Evolutionary conservation across 2,329 filamentous ascomycete genomes (phyloP), one percentile per base, ranked within the genome.

Genomic region (Huntiella omanensis): DNA sequence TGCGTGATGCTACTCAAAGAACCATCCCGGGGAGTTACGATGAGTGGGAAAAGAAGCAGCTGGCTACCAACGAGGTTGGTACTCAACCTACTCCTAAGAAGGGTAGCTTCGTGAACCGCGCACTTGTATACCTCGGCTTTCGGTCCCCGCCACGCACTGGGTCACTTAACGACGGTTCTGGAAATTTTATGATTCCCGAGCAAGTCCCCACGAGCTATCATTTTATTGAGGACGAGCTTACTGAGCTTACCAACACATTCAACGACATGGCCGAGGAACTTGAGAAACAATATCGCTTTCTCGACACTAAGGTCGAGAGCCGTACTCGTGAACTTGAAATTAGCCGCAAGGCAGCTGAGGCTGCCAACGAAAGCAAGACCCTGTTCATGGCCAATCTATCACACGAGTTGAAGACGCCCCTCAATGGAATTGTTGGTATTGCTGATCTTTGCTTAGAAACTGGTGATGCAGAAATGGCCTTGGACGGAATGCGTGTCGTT

Each of bases 321-420:
- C 71, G 87, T 47, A 95, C 87, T 0, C 74, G 74, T 33, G 83
- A 95, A 60, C 67, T 95, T 1, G 85, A 93, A 56, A 75, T 84
- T 51, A 92, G 81, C 64, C 94, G 94, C 59, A 84, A 85, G 62
- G 84, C 85, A 1, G 87, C 87, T 1, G 87, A 94, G 60, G 82
- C 83, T n/a, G 87, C 87, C 3, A 95, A 94, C 55, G 83, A 94
- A 62, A 92, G 84, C 68, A 98, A 98, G 64, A 96, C 91, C 0
- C 68, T 96, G 6, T 96, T 96, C 64, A 92, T 98, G 52, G 91
- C 91, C 13, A 96, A 96, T 55, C 94, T 96, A 43, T 80, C 76
- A 1, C 75, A 79, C 54, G 75, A 96, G 60, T 69, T 98, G 33
- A 92, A 94, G 58, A 98, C 91, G 1, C 91, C 91, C 0, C 69